A percentile compares a stretch with the other conserved stretches of the same genome.
phyloP scores from a whole-genome alignment of 495 filamentous ascomycete species.

The Aeminium ludgeri region DNA sequence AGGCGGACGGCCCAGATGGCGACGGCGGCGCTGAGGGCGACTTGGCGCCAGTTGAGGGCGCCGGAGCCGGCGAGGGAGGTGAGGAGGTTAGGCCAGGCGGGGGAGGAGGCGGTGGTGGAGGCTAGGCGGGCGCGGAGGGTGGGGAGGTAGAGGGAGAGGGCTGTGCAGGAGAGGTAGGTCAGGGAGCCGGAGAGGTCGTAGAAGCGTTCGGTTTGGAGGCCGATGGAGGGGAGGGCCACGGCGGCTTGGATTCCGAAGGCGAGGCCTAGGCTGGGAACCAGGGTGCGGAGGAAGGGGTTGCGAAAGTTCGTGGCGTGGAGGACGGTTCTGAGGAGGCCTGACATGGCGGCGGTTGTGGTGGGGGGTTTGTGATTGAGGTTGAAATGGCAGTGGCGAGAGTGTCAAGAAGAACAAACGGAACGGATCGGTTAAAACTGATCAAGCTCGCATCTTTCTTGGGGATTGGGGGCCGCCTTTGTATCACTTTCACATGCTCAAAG shows the following conservation, averaged over 20 bases:
- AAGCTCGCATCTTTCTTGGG: too few species aligned
- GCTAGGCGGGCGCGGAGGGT: slow-evolving; percentile 34
- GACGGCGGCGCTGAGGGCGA: slow-evolving; percentile 38
- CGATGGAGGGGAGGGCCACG: slow-evolving; percentile 41
- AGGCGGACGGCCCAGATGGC: slow-evolving; percentile 41
- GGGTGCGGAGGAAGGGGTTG: slow-evolving; percentile 40
- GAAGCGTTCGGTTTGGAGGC: slow-evolving; percentile 40
- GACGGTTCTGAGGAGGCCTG: slow-evolving; percentile 29
- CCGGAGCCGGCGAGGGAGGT: slow-evolving; percentile 24
- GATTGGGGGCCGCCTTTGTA: too few species aligned
- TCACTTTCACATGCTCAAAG: too few species aligned
- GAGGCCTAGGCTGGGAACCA: slow-evolving; percentile 39
- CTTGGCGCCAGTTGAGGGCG: slow-evolving; percentile 41
- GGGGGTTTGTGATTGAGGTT: too few species aligned
- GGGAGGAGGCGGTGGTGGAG: slow-evolving; percentile 25
- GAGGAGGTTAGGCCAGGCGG: slow-evolving; percentile 33
- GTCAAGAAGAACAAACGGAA: too few species aligned
- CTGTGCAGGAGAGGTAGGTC: slow-evolving; percentile 42
- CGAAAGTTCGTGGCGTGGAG: slow-evolving; percentile 40
- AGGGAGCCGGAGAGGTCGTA: slow-evolving; percentile 48
- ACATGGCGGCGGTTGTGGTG: slow-evolving; percentile 1
- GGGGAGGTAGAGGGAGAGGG: slow-evolving; percentile 41
- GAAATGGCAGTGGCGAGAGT: too few species aligned
- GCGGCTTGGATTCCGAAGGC: slow-evolving; percentile 38
- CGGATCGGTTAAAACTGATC: too few species aligned